A percentile compares a stretch with the other conserved stretches of the same genome.
Conservation (phyloP, 768 basidiomycete genomes). For the Mycena amicta region DNA sequence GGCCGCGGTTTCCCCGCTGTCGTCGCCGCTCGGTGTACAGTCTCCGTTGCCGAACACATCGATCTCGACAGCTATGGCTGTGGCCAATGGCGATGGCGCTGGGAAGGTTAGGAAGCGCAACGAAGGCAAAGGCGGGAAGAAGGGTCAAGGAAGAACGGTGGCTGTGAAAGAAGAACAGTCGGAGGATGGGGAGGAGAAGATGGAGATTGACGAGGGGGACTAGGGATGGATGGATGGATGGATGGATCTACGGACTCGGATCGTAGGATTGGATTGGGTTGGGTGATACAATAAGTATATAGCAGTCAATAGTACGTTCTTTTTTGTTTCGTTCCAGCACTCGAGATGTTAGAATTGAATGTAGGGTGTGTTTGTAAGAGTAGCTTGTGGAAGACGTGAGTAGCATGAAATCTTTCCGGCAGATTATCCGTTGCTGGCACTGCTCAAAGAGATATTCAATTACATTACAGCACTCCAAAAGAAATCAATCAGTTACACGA, state of each 20-base stretch:
- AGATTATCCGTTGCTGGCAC: too few relatives aligned
- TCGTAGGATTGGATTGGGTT: not conserved
- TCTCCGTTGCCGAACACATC: not conserved
- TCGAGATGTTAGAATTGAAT: not conserved
- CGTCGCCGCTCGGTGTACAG: slow-evolving; percentile 24
- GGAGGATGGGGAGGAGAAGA: not conserved
- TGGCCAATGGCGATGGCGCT: not conserved
- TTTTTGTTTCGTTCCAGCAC: not conserved
- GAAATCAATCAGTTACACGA: too few relatives aligned
- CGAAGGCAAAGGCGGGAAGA: not conserved
- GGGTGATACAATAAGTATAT: not conserved
- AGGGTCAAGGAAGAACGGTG: not conserved
- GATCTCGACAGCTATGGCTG: not conserved
- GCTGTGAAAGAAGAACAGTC: not conserved
- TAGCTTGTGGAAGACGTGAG: too few relatives aligned
- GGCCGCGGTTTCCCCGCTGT: slow-evolving; percentile 1
- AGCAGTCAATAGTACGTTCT: not conserved
- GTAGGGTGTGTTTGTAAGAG: not conserved
- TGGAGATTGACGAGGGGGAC: not conserved
- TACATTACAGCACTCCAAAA: too few relatives aligned
- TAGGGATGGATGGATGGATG: too few relatives aligned
- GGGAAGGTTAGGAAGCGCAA: not conserved
- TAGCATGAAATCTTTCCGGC: too few relatives aligned
- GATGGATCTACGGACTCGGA: not conserved
- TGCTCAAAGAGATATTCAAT: too few relatives aligned